These are phyloP conservation scores for Phaeophleospora eucalypticola DNA, from an alignment of 2,329 filamentous ascomycete genomes.

Conservation along the genomic window DNA sequence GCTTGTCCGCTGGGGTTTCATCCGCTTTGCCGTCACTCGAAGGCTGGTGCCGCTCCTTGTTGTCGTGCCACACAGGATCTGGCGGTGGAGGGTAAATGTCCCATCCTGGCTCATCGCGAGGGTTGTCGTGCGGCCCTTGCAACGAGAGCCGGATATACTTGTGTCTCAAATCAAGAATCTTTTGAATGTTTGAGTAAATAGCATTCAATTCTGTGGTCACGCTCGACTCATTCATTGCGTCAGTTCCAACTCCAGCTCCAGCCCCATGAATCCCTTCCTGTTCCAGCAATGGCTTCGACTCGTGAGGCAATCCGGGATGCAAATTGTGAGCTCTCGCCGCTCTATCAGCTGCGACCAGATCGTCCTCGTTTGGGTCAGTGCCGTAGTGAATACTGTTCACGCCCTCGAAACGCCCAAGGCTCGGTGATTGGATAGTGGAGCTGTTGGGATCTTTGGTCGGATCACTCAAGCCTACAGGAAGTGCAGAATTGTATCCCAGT, in stretches of 20 bases:
- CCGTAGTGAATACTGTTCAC: conserved; percentile 10
- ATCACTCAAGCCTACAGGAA: conserved; percentile 34
- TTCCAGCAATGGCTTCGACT: conserved; percentile 52
- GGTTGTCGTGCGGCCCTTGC: conserved; percentile 79
- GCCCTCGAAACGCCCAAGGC: conserved; percentile 28
- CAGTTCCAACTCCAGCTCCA: conserved; percentile 57
- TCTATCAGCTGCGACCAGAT: conserved; percentile 45
- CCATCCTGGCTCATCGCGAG: conserved; percentile 79
- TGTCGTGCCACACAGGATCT: conserved; percentile 75
- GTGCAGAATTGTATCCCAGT: conserved; percentile 30
- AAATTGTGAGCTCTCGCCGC: conserved; percentile 47
- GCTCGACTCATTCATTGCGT: conserved; percentile 67
- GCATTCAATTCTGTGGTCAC: conserved; percentile 78
- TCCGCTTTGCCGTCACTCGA: conserved; percentile 16
- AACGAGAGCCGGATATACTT: conserved; percentile 85
- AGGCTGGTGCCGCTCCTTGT: conserved; percentile 26
- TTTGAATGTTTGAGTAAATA: conserved; percentile 88
- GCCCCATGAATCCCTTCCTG: conserved; percentile 56
- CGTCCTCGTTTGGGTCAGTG: conserved; percentile 13
- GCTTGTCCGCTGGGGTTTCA: conserved; percentile 9
- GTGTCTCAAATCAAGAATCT: conserved; percentile 79
- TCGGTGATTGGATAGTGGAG: conserved; percentile 30
- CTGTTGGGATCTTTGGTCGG: conserved; percentile 30
- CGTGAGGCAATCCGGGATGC: conserved; percentile 52
- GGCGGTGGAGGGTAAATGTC: conserved; percentile 86